These are phyloP conservation scores for Tolypocladium inflatum DNA, from an alignment of 2,329 filamentous ascomycete species.

Conservation along the genomic window DNA sequence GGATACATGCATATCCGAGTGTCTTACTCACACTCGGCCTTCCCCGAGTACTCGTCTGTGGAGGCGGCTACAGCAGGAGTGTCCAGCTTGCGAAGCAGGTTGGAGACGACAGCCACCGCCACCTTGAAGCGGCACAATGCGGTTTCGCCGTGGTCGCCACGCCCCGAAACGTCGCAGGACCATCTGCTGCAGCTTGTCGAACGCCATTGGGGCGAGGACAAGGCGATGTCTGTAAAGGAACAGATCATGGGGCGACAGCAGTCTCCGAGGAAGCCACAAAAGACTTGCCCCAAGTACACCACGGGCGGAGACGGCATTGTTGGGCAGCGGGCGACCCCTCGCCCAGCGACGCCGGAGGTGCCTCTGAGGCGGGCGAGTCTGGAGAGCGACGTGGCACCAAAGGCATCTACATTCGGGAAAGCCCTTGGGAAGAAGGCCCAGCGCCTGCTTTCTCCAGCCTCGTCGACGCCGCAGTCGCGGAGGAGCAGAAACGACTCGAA, in stretches of 20 bases:
- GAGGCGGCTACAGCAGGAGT: conserved; percentile 19
- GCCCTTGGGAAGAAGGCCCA: background rate
- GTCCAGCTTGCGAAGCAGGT: conserved; percentile 31
- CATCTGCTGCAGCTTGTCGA: conserved; percentile 35
- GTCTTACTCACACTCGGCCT: conserved; percentile 47
- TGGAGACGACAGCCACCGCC: conserved; percentile 44
- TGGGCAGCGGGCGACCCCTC: background rate
- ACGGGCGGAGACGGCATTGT: too few relatives aligned
- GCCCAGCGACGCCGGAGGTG: background rate
- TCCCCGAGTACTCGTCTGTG: conserved; percentile 25
- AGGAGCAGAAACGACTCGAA: background rate
- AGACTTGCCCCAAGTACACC: background rate
- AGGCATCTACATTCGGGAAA: conserved; percentile 1
- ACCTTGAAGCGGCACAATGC: conserved; percentile 38
- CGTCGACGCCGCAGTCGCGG: background rate
- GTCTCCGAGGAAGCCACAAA: background rate
- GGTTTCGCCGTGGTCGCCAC: conserved; percentile 42
- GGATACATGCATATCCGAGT: conserved; percentile 43
- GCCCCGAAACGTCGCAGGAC: conserved; percentile 22
- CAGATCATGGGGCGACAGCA: background rate
- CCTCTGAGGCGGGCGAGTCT: background rate
- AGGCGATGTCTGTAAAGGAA: conserved; percentile 18
- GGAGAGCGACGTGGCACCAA: background rate
- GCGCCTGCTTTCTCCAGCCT: background rate
- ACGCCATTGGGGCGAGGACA: conserved; percentile 37